Evolutionary conservation across 148 eudicot species (phyloP).

Genomic region (Persicaria maculosa): DNA sequence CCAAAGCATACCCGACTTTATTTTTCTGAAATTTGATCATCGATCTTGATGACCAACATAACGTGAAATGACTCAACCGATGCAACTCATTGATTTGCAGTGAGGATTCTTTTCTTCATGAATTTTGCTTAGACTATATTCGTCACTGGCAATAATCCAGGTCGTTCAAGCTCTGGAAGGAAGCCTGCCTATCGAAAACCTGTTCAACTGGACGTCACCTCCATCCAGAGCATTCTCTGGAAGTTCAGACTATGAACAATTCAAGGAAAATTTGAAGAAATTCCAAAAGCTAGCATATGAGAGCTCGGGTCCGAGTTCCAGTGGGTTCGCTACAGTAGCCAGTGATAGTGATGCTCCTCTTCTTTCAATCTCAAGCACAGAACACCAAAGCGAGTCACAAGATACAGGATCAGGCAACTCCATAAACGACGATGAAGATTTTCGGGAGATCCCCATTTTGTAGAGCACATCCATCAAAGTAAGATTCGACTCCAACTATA

Average conservation of each 20-base stretch:
- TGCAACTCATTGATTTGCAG: no score
- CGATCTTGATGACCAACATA: no score
- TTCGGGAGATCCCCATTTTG: slow-evolving; percentile 24
- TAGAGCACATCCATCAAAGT: neutral
- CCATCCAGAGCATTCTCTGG: slow-evolving; percentile 38
- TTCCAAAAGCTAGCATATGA: slow-evolving; percentile 63
- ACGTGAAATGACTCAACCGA: neutral
- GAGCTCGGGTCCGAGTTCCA: slow-evolving; percentile 31
- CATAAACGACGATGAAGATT: slow-evolving; percentile 14
- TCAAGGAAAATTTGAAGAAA: slow-evolving; percentile 54
- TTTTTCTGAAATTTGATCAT: no score
- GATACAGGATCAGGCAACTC: slow-evolving; percentile 23
- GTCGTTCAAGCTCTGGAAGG: slow-evolving; percentile 74
- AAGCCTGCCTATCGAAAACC: slow-evolving; percentile 45
- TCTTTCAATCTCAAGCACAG: slow-evolving; percentile 64
- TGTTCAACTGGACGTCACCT: slow-evolving; percentile 34
- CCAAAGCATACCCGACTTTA: no score
- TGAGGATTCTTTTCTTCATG: no score
- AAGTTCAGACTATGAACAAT: slow-evolving; percentile 66
- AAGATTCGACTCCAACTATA: neutral
- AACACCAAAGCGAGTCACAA: slow-evolving; percentile 30
- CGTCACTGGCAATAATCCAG: slow-evolving; percentile 21
- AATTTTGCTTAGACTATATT: no score
- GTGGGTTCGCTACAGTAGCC: slow-evolving; percentile 43
- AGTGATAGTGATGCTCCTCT: slow-evolving; percentile 34